Base-by-base conservation (phyloP, 208 protist genomes). In the Blastocrithidia nonstop region DNA sequence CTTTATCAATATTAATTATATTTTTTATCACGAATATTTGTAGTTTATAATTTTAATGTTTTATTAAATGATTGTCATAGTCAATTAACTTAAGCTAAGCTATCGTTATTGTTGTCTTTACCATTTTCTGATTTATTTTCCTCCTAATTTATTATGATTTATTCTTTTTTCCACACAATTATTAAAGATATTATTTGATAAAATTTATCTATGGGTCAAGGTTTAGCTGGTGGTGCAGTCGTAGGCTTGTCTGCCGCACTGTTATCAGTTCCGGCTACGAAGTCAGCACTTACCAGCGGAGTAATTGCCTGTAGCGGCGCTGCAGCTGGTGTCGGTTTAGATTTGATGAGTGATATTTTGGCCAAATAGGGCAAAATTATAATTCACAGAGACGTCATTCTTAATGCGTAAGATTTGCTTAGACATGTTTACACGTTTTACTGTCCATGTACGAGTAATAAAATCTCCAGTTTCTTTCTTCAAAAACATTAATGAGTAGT, bases 401-500 rank as follows among this genome's bases (percentile, higher is more conserved):
- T 89, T 2, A 58, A 79, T 16, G 79, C 85, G 7, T 41, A 83
- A 24, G 80, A 93, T 46, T 52, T 76, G 11, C 57, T 93, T 13
- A 63, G 75, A 7, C 85, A 93, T 56, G 79, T 88, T 33, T 90
- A 80, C 63, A 86, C 85, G 19, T 93, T 93, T 62, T 90, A 88
- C 54, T 60, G 75, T 0, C 61, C 60, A 1, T 88, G 78, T 44
- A 69, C 82, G 6, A 68, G 76, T 15, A 88, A 88, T 61, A 45
- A 40, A 1, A 41, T 82, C 22, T 52, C 80, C 1, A 63, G 57
- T 32, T 28, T 84, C n/a, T 64, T 93, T 13, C 66, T 54, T 6
- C 85, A 90, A 49, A 93, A 88, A 36, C 85, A 93, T 44, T 79
- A 93, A 54, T 93, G 85, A 80, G 45, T 93, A 11, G 80, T 93